A percentile compares a stretch with the other conserved stretches of the same genome.
phyloP scores from a whole-genome alignment of 148 eudicot species.

The Beta vulgaris region DNA sequence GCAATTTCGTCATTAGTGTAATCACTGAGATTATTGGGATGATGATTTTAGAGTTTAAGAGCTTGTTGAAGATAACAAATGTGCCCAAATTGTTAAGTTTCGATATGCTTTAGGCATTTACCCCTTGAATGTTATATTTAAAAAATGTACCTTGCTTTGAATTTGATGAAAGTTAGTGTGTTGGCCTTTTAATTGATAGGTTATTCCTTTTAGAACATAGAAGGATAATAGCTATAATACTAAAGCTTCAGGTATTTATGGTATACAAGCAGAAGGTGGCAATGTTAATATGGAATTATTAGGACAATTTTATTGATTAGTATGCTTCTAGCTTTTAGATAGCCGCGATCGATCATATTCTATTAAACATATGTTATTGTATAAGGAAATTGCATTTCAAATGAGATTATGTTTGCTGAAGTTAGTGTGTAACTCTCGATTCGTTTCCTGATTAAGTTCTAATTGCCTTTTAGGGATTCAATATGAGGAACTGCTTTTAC shows the following conservation, averaged over 20 bases:
- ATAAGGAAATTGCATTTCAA: background rate
- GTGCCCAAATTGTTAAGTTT: background rate
- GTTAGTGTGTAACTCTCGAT: background rate
- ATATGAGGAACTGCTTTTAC: background rate
- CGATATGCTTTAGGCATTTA: no score
- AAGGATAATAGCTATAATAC: no score
- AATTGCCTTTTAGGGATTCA: background rate
- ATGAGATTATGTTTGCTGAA: background rate
- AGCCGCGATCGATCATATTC: background rate
- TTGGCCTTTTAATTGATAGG: no score
- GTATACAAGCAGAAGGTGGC: no score
- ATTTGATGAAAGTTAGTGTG: no score
- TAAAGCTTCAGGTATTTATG: no score
- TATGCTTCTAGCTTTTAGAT: no score
- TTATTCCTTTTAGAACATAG: background rate
- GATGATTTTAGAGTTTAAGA: background rate
- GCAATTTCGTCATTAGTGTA: no score
- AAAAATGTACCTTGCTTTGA: no score
- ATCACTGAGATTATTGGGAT: no score
- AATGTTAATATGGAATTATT: background rate
- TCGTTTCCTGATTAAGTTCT: background rate
- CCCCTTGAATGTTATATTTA: no score
- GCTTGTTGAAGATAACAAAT: background rate
- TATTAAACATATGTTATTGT: background rate
- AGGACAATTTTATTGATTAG: no score